Percentiles rank a stretch among this genome's conserved stretches.
phyloP scores from a whole-genome alignment of 441 rosid genomes.

The Daphne laureola region DNA sequence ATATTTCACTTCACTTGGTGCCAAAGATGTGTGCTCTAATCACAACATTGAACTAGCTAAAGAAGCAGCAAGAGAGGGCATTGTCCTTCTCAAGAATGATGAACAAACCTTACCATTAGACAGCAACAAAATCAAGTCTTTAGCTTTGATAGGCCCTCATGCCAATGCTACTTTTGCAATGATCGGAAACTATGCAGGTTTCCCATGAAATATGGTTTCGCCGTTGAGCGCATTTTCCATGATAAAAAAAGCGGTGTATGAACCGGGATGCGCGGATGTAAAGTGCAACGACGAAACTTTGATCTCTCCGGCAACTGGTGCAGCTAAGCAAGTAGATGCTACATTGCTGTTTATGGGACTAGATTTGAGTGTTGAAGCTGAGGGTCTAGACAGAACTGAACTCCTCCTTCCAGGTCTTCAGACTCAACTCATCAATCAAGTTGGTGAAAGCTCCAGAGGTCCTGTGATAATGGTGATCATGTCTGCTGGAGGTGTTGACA shows the following conservation, averaged over 20 bases:
- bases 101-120: constrained; percentile 31
- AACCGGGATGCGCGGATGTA: constrained; percentile 25
- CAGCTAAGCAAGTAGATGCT: constrained; percentile 30
- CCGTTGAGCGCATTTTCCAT: constrained; percentile 25
- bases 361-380: constrained; percentile 34
- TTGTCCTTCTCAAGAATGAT: constrained; percentile 46
- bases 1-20: constrained; percentile 21
- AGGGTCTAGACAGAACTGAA: constrained; percentile 30
- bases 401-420: constrained; percentile 39
- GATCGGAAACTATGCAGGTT: constrained; percentile 56
- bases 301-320: constrained; percentile 20
- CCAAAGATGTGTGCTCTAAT: constrained; percentile 28
- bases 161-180: constrained; percentile 33
- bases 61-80: constrained; percentile 53
- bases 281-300: constrained; percentile 25
- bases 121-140: background rate
- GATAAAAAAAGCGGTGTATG: constrained; percentile 13
- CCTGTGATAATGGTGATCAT: constrained; percentile 39
- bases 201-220: constrained; percentile 24
- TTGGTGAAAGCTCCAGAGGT: constrained; percentile 18
- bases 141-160: constrained; percentile 56
- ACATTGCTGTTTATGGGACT: constrained; percentile 31
- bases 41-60: constrained; percentile 34
- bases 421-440: constrained; percentile 28
- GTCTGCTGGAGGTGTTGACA: constrained; percentile 45